Evolutionary conservation across 768 basidiomycete genomes (phyloP), one percentile per base, ranked within the genome.

Genomic region (Porpolomopsis calyptriformis): DNA sequence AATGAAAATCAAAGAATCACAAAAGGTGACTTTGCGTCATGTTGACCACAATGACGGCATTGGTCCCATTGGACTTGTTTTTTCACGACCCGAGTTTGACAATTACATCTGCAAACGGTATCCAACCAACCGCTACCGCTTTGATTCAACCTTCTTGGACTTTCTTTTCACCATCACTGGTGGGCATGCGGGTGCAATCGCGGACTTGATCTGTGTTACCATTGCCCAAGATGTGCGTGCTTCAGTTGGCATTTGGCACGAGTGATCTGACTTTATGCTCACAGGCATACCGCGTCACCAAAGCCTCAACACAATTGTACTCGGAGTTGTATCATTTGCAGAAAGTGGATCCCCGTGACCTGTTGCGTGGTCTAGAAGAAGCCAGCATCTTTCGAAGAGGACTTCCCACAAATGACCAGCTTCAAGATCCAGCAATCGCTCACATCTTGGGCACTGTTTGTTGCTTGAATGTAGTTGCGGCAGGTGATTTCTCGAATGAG

Each of bases 171-270:
- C 12, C 23, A 9, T 55, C 40, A 55, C 52, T 18, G 38, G 16
- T 18, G 53, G 53, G 38, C 53, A 55, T 40, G 43, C 45, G 8
- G 53, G 53, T 46, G 49, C 49, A 25, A 34, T 50, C 20, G 33
- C 14, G 14, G 49, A 50, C 41, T 26, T 55, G 16, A 18, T 55
- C 20, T 25, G n/a, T 26, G 37, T 49, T 22, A 34, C 53, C 8
- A 19, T 35, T 19, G 27, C 38, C 20, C 6, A 50, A 18, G 41
- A 50, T 10, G 52, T 53, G 46, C 29, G 52, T 49, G 14, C 10
- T 26, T 25, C 45, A 31, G 26, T 18, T 9, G 34, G 38, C 40
- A n/a, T 12, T 23, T 33, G 36, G 29, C 25, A 45, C 38, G 11
- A 45, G 29, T 27, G 22, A 34, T 23, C 33, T 31, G 41, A 42